Conservation (phyloP, 768 basidiomycete genomes). For the Rickenella mellea region DNA sequence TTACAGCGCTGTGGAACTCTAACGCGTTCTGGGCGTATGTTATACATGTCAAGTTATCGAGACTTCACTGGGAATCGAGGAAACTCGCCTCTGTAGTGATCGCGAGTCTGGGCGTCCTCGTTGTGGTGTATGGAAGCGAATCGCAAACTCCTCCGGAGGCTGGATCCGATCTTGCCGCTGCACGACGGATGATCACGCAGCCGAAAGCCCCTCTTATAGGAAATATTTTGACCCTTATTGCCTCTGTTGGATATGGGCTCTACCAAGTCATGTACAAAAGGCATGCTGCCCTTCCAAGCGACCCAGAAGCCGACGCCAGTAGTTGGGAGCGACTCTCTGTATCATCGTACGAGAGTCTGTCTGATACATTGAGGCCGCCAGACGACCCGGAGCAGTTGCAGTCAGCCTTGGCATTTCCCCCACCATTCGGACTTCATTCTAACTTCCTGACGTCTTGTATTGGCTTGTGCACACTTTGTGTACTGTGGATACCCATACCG, state of each 20-base stretch:
- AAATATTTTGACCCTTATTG: conserved; percentile 63
- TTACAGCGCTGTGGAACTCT: conserved; percentile 79
- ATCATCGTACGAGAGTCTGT: neutral
- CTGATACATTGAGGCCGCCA: neutral
- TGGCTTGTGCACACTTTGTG: conserved; percentile 64
- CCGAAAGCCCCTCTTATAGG: conserved; percentile 55
- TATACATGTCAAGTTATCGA: conserved; percentile 65
- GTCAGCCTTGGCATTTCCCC: conserved; percentile 31
- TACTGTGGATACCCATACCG: conserved; percentile 75
- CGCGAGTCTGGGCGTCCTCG: conserved; percentile 72
- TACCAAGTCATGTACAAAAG: conserved; percentile 85
- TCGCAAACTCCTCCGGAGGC: conserved; percentile 5
- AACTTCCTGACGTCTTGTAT: conserved; percentile 74
- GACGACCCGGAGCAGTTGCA: conserved; percentile 20
- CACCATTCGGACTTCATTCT: conserved; percentile 79
- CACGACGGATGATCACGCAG: neutral
- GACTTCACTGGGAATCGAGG: conserved; percentile 50
- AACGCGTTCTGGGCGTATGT: conserved; percentile 89
- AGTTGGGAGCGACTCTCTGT: neutral
- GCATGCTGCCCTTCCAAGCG: conserved; percentile 61
- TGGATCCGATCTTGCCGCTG: conserved; percentile 11
- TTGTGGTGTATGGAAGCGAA: conserved; percentile 75
- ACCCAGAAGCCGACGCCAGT: conserved; percentile 31
- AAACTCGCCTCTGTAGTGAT: conserved; percentile 65
- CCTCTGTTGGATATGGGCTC: conserved; percentile 62